phyloP scores from a whole-genome alignment of 2,329 filamentous ascomycete species.

The Moelleriella libera region DNA sequence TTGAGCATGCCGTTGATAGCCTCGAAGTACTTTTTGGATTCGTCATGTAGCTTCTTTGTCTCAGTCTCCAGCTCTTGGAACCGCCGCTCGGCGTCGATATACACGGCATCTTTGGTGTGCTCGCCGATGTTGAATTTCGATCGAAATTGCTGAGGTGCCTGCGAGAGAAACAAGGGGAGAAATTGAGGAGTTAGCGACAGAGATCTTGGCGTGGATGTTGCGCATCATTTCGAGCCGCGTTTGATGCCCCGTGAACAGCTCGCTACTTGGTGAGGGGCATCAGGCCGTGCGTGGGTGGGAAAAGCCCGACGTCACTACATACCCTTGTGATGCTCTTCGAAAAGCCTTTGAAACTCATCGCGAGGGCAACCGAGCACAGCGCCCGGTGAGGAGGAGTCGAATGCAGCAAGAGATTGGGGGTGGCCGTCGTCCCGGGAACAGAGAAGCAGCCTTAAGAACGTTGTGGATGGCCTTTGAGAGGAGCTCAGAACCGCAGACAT shows the following conservation, averaged over 20 bases:
- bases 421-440: conserved; percentile 1
- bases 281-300: conserved; percentile 4
- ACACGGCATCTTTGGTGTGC: conserved; percentile 86
- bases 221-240: no score
- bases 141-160: conserved; percentile 87
- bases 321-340: conserved; percentile 80
- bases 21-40: conserved; percentile 93
- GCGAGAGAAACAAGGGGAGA: not conserved
- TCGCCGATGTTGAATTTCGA: conserved; percentile 91
- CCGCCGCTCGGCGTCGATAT: conserved; percentile 83
- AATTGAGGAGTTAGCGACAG: not conserved
- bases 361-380: conserved; percentile 5
- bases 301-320: conserved; percentile 18
- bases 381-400: not conserved
- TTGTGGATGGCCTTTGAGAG: conserved; percentile 1
- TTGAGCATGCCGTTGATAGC: conserved; percentile 96
- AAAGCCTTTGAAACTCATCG: conserved; percentile 96
- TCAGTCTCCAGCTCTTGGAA: conserved; percentile 90
- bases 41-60: conserved; percentile 93
- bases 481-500: not conserved
- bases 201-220: not conserved
- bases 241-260: not conserved
- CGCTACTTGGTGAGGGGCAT: conserved; percentile 14
- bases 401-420: not conserved
- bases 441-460: not conserved